A percentile compares a stretch with the other conserved stretches of the same genome.
Conservation (phyloP, 148 eudicot genomes). For the Nepenthes gracilis region DNA sequence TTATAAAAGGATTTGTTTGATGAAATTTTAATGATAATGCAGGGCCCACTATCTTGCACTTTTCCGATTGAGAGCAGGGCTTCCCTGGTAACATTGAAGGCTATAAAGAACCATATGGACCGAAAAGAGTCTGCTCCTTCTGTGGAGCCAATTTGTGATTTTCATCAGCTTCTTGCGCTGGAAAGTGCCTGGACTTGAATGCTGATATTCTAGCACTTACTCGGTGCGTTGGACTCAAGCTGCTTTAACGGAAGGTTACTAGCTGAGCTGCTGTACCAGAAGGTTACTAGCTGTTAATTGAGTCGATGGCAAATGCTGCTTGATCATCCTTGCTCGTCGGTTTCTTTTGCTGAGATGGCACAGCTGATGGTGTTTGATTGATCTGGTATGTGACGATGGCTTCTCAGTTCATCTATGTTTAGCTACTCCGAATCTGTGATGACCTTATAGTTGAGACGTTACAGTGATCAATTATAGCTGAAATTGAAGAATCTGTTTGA, state of each 20-base stretch:
- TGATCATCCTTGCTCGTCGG: conserved; percentile 1
- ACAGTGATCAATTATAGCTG: too few species aligned
- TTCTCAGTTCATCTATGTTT: too few species aligned
- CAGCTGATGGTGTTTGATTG: too few species aligned
- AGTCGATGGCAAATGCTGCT: conserved; percentile 76
- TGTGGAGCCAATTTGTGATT: conserved; percentile 86
- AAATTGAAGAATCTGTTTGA: too few species aligned
- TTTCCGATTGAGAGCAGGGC: conserved; percentile 85
- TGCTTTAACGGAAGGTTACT: background rate
- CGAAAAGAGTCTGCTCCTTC: conserved; percentile 53
- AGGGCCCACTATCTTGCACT: conserved; percentile 77
- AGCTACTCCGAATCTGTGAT: too few species aligned
- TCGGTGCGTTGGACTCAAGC: conserved; percentile 49
- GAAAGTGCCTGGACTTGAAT: conserved; percentile 56
- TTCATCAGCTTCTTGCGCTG: conserved; percentile 66
- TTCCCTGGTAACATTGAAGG: conserved; percentile 41
- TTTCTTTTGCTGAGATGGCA: too few species aligned
- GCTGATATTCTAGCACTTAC: conserved; percentile 77
- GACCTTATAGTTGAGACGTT: too few species aligned
- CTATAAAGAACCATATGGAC: conserved; percentile 66
- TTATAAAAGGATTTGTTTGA: too few species aligned
- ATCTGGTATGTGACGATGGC: too few species aligned
- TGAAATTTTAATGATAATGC: conserved; percentile 14
- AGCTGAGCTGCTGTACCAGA: conserved; percentile 34
- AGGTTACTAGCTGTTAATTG: conserved; percentile 86